Evolutionary conservation across 1,139 yeast genomes (phyloP).

Genomic region (Hanseniaspora sp.): DNA sequence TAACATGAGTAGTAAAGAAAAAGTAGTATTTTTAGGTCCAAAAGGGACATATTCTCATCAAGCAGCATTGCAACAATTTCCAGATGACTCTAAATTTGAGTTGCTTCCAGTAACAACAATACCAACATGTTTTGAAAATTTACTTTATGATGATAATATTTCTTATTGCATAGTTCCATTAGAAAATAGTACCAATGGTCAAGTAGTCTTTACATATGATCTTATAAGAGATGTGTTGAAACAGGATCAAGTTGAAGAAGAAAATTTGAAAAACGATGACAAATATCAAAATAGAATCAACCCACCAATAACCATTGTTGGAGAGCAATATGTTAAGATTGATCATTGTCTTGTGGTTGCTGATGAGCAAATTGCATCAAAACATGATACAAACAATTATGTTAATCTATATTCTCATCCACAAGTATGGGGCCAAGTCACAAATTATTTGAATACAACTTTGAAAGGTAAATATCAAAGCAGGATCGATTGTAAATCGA

Average conservation of each 20-base stretch:
- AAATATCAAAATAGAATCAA: constrained; percentile 13
- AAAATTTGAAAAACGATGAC: constrained; percentile 18
- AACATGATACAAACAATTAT: constrained; percentile 28
- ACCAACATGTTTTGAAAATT: constrained; percentile 51
- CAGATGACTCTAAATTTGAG: constrained; percentile 23
- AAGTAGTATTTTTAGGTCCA: constrained; percentile 75
- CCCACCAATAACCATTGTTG: constrained; percentile 44
- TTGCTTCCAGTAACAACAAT: constrained; percentile 37
- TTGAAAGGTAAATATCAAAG: constrained; percentile 33
- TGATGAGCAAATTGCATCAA: constrained; percentile 25
- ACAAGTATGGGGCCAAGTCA: constrained; percentile 94
- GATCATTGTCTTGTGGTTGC: constrained; percentile 63
- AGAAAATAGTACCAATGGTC: constrained; percentile 92
- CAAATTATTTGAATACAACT: constrained; percentile 38
- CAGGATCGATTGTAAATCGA: constrained; percentile 56
- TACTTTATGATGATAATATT: constrained; percentile 37
- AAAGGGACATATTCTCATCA: constrained; percentile 86
- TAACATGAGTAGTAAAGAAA: constrained; percentile 17
- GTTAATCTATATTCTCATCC: constrained; percentile 74
- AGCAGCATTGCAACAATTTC: constrained; percentile 72
- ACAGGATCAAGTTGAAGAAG: constrained; percentile 19
- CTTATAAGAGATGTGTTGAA: constrained; percentile 47
- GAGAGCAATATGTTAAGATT: constrained; percentile 72
- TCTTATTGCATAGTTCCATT: constrained; percentile 79
- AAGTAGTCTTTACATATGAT: constrained; percentile 77